Base-by-base conservation (phyloP, 2,329 filamentous ascomycete species). In the Aspergillus sp. region DNA sequence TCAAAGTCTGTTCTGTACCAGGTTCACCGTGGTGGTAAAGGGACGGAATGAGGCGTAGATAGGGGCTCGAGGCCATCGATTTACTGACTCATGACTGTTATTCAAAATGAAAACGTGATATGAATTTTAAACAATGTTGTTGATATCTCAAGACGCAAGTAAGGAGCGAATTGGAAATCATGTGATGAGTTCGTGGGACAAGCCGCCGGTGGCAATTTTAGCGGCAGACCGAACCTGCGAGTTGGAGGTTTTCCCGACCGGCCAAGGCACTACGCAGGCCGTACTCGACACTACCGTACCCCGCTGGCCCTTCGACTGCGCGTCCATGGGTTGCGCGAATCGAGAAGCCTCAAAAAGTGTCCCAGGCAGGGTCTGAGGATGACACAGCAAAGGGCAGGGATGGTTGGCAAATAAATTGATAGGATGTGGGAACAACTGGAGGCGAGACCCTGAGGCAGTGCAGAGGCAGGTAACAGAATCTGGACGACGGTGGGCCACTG, bases 391-490 rank as follows among this genome's bases (percentile, higher is more conserved):
- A 15, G 3, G 24, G n/a, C 15, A 27, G 23, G 44, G 44, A n/a
- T 46, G 44, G 44, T 46, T 23, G 44, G 27, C 44, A 31, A 46
- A 46, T 46, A 15, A 46, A 17, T 40, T 15, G 48, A 40, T 46
- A 35, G 46, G 27, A 14, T 24, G 43, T 35, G 47, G 44, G 24
- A 24, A 45, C 27, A 53, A 9, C 35, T 33, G 21, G 23, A 43
- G 23, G 21, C 49, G 15, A 52, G 53, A 56, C 53, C 53, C 53
- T 56, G 46, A 45, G 47, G 54, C 46, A 45, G 45, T 56, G 53
- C 53, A 56, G 37, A 50, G 19, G 51, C 51, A 31, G 27, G 27
- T 8, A 31, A 9, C 27, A 31, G 27, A 31, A 31, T 31, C 27
- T 31, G 27, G 27, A 53, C 44, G 35, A 41, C 12, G 14, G 27